Evolutionary conservation across 2,329 filamentous ascomycete genomes (phyloP).

Genomic region (Penicillium sp.): DNA sequence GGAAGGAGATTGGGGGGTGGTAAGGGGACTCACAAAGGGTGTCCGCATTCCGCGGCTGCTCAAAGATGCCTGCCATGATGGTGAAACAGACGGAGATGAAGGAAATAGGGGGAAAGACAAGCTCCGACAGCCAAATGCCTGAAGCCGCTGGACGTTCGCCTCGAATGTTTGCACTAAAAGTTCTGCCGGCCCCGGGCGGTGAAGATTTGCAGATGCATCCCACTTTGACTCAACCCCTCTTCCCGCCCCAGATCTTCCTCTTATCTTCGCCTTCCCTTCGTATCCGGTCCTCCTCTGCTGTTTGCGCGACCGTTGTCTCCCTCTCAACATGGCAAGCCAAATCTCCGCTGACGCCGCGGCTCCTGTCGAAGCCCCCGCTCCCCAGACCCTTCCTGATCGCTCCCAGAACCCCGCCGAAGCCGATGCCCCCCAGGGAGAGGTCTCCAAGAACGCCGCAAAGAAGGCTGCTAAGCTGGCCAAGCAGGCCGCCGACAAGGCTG

Average conservation of each 20-base stretch:
- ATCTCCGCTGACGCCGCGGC: conserved; percentile 22
- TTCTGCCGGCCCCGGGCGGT: conserved; percentile 42
- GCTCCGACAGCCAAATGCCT: no score
- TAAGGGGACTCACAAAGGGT: conserved; percentile 60
- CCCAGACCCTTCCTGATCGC: conserved; percentile 34
- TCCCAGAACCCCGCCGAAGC: conserved; percentile 34
- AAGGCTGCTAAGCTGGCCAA: conserved; percentile 44
- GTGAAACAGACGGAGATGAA: conserved; percentile 17
- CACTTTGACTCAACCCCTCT: conserved; percentile 31
- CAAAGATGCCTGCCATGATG: conserved; percentile 89
- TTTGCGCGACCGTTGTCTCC: no score
- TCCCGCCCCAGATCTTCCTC: no score
- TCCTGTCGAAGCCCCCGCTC: conserved; percentile 18
- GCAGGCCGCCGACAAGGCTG: conserved; percentile 41
- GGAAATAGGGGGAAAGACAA: no score
- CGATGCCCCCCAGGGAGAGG: conserved; percentile 21
- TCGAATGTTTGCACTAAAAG: conserved; percentile 36
- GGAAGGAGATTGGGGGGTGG: conserved; percentile 5
- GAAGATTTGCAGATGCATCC: conserved; percentile 29
- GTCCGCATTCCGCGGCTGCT: conserved; percentile 82
- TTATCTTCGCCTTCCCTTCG: no score
- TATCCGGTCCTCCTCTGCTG: no score
- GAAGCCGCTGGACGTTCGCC: no score
- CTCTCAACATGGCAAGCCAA: conserved; percentile 27
- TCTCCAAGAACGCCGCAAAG: conserved; percentile 39